These are phyloP conservation scores for Jackrogersella multiformis DNA, from an alignment of 495 filamentous ascomycete species.

Conservation along the genomic window DNA sequence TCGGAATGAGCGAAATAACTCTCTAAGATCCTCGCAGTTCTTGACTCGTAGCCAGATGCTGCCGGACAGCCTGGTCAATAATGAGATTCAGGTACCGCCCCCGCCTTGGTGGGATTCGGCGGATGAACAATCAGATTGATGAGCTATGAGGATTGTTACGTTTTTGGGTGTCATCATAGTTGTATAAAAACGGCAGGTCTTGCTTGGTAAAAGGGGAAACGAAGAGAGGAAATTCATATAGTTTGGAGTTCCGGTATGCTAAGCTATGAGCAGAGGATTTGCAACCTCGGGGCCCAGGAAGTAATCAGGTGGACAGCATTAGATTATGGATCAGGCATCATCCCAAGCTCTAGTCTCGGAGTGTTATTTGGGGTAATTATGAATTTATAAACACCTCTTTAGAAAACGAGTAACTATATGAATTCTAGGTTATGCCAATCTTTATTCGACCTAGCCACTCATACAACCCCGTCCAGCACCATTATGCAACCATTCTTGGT, in stretches of 20 bases:
- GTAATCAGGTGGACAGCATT: background rate
- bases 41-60: conserved; percentile 60
- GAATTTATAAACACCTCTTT: background rate
- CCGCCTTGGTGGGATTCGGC: conserved; percentile 57
- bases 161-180: background rate
- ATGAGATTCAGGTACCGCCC: conserved; percentile 56
- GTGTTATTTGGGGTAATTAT: background rate
- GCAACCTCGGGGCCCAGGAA: background rate
- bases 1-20: conserved; percentile 33
- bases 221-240: background rate
- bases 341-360: background rate
- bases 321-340: background rate
- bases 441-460: background rate
- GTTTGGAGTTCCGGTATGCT: background rate
- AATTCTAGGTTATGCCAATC: too few relatives aligned
- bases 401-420: too few relatives aligned
- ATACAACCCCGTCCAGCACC: background rate
- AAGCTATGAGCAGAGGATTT: background rate
- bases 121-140: conserved; percentile 51
- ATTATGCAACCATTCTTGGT: background rate
- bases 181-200: background rate
- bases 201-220: background rate
- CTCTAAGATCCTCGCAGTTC: conserved; percentile 54
- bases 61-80: conserved; percentile 63
- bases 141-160: background rate